These are phyloP conservation scores for Serendipita sp. DNA, from an alignment of 768 basidiomycete genomes.

Conservation along the genomic window DNA sequence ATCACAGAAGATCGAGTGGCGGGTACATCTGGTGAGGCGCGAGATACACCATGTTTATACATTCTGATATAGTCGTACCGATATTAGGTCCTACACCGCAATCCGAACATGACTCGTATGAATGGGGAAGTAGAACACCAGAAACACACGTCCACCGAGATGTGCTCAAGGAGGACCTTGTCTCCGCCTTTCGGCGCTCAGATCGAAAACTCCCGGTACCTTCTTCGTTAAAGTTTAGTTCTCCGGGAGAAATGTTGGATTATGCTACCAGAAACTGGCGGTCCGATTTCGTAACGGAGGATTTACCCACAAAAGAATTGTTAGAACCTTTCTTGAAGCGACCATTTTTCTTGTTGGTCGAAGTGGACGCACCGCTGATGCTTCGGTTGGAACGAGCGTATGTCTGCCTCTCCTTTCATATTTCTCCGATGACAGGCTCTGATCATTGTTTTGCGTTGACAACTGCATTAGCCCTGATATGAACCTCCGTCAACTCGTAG, in stretches of 20 bases:
- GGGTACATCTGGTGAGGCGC: no score
- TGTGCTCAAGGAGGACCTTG: slow-evolving; percentile 12
- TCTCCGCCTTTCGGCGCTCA: not conserved
- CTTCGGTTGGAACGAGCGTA: slow-evolving; percentile 47
- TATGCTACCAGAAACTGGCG: slow-evolving; percentile 74
- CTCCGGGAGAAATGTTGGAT: slow-evolving; percentile 39
- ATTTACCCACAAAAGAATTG: slow-evolving; percentile 41
- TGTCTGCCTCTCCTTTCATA: not conserved
- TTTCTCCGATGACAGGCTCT: slow-evolving; percentile 7
- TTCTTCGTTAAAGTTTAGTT: slow-evolving; percentile 21
- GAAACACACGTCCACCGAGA: slow-evolving; percentile 12
- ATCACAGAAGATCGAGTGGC: no score
- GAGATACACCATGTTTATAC: not conserved
- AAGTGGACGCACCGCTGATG: slow-evolving; percentile 66
- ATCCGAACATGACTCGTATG: not conserved
- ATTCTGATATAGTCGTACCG: slow-evolving; percentile 9
- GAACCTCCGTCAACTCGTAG: slow-evolving; percentile 54
- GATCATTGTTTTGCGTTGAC: slow-evolving; percentile 3
- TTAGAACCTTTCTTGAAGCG: slow-evolving; percentile 62
- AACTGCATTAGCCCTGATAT: not conserved
- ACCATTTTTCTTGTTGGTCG: slow-evolving; percentile 79
- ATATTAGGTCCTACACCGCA: slow-evolving; percentile 10
- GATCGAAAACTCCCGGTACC: slow-evolving; percentile 6
- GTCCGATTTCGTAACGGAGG: slow-evolving; percentile 54
- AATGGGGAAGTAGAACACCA: not conserved